phyloP scores from a whole-genome alignment of 2,329 filamentous ascomycete genomes.

The Cladophialophora exuberans region DNA sequence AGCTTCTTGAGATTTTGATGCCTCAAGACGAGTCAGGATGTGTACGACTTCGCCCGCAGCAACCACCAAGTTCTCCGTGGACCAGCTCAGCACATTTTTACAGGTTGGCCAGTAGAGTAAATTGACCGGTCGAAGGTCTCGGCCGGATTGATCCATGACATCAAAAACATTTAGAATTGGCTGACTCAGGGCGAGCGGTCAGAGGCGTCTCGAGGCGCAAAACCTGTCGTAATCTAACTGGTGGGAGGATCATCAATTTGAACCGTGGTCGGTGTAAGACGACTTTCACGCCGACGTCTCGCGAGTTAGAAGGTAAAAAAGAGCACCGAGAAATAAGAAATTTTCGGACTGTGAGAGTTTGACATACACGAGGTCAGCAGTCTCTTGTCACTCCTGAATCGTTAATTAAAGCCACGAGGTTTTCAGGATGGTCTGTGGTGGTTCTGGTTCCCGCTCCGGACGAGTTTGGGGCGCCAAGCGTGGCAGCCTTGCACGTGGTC shows the following conservation, averaged over 20 bases:
- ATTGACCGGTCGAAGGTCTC: constrained; percentile 38
- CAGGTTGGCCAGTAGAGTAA: constrained; percentile 55
- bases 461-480: not conserved
- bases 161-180: not conserved
- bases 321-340: too few relatives aligned
- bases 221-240: too few relatives aligned
- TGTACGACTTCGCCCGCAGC: constrained; percentile 60
- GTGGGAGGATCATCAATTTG: not conserved
- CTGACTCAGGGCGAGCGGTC: not conserved
- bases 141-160: constrained; percentile 6
- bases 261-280: too few relatives aligned
- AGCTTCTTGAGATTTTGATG: constrained; percentile 26
- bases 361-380: too few relatives aligned
- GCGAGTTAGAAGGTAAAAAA: too few relatives aligned
- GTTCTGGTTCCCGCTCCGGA: too few relatives aligned
- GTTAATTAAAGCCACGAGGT: too few relatives aligned
- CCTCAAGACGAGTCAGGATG: constrained; percentile 47
- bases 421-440: too few relatives aligned
- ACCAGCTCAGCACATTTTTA: constrained; percentile 61
- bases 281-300: too few relatives aligned
- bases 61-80: constrained; percentile 60
- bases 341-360: too few relatives aligned
- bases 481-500: constrained; percentile 4
- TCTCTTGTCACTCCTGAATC: too few relatives aligned
- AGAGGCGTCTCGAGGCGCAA: not conserved